Base-by-base conservation (phyloP, 805 yeast species). In the Torulaspora indica region DNA sequence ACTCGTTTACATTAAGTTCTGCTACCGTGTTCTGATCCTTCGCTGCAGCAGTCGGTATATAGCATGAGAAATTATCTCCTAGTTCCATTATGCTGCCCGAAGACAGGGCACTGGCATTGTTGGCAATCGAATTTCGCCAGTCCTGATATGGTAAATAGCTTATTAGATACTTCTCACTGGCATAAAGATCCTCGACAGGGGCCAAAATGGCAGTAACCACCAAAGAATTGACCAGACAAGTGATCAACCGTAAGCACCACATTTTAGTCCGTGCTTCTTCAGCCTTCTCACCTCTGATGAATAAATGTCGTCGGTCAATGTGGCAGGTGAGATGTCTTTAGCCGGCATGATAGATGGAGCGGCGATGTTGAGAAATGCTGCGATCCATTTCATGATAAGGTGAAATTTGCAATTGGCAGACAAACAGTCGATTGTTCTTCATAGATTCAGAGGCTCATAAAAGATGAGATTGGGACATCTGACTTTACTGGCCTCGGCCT, bases 51-150 rank as follows among this genome's bases (percentile, higher is more conserved):
- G 45, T 36, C 1, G 63, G 59, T 10, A 58, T 48, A 24, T 47
- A 55, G 41, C 65, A 62, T 24, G 51, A 39, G n/a, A 49, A 32
- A 20, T 51, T 48, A 8, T 47, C 40, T 3, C 61, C 59, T 18
- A 59, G 43, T 5, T 46, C 24, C 12, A 51, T 24, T 1, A 55
- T 43, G 1, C 42, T 35, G 3, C 64, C 64, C 7, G 47, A 41
- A 3, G 39, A 33, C 12, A 48, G 15, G 1, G 48, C 46, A 12
- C 49, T 44, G 4, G 38, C 40, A 38, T 54, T 50, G 10, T 40
- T 33, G 2, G 15, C 24, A 28, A 58, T 27, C 1, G 42, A 17
- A 12, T 42, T 24, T 10, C 48, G 47, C 60, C 64, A 60, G 8
- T 38, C 13, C 3, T 42, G 28, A 3, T 42, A 43, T 2, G 55